These are phyloP conservation scores for Candida berthetii DNA, from an alignment of 805 yeast species.

Conservation along the genomic window DNA sequence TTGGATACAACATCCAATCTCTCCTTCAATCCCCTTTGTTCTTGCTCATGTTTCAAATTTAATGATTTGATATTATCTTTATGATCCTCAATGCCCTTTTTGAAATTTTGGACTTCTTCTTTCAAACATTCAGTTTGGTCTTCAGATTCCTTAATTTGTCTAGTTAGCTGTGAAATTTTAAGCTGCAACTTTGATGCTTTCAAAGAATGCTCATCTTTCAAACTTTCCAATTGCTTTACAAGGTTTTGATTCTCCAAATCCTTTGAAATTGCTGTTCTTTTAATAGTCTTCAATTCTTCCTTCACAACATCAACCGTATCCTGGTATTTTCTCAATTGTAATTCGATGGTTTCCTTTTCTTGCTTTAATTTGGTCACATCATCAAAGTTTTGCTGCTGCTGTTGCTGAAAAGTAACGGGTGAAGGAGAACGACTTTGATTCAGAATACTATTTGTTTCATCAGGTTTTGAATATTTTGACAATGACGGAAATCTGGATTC, in stretches of 20 bases:
- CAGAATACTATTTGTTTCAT: not conserved
- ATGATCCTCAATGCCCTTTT: not conserved
- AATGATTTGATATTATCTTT: not conserved
- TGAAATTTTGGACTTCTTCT: not conserved
- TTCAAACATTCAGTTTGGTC: not conserved
- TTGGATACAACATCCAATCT: not conserved
- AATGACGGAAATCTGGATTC: not conserved
- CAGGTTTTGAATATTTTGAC: conserved; percentile 21
- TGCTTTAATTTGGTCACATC: too few species aligned
- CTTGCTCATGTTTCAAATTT: not conserved
- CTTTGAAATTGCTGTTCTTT: conserved; percentile 6
- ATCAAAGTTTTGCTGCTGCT: not conserved
- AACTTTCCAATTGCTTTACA: not conserved
- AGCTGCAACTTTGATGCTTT: not conserved
- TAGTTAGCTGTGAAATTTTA: not conserved
- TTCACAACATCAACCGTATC: conserved; percentile 6
- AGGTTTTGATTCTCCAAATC: conserved; percentile 10
- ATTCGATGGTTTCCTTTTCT: too few species aligned
- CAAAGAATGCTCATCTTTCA: not conserved
- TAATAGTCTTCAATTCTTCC: conserved; percentile 10
- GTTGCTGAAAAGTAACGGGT: not conserved
- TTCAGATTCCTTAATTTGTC: not conserved
- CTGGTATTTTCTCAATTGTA: too few species aligned
- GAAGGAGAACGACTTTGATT: not conserved
- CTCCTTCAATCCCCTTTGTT: not conserved